Conservation (phyloP, 2,329 filamentous ascomycete species). For the Colletotrichum gigasporum region DNA sequence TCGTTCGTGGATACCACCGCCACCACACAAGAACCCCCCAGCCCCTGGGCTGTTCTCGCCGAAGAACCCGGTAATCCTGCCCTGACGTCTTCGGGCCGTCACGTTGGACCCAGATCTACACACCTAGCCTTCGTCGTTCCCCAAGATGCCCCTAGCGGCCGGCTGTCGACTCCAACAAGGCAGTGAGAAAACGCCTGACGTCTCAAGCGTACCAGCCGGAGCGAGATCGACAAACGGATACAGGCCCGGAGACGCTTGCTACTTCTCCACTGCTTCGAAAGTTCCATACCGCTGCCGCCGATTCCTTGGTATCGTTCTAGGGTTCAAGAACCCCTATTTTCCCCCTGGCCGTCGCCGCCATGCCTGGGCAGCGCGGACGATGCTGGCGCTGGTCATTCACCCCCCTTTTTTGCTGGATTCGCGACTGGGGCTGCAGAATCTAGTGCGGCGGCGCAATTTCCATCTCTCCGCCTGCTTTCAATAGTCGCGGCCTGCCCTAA, state of each 20-base stretch:
- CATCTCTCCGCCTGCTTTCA: constrained; percentile 5
- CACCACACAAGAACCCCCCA: not conserved
- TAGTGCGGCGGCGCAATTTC: constrained; percentile 21
- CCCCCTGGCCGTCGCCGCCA: constrained; percentile 7
- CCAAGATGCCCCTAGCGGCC: constrained; percentile 12
- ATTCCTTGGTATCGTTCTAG: constrained; percentile 11
- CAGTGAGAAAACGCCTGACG: constrained; percentile 7
- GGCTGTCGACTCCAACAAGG: constrained; percentile 10
- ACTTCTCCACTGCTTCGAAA: constrained; percentile 30
- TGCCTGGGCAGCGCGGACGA: not conserved
- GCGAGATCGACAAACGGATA: constrained; percentile 25
- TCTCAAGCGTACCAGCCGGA: not conserved
- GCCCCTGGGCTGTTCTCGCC: constrained; percentile 3
- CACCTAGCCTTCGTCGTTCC: constrained; percentile 15
- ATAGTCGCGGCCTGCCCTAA: not conserved
- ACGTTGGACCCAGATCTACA: constrained; percentile 28
- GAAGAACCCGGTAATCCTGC: constrained; percentile 3
- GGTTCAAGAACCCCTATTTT: constrained; percentile 27
- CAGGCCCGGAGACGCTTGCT: constrained; percentile 5
- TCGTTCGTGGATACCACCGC: not conserved
- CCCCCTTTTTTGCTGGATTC: constrained; percentile 16
- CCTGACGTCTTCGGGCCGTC: constrained; percentile 27
- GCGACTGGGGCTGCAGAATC: not conserved
- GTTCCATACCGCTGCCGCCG: constrained; percentile 14
- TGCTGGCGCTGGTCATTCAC: not conserved